Evolutionary conservation across 1,284 basidiomycete species (phyloP).

Genomic region (Waitea zeae): DNA sequence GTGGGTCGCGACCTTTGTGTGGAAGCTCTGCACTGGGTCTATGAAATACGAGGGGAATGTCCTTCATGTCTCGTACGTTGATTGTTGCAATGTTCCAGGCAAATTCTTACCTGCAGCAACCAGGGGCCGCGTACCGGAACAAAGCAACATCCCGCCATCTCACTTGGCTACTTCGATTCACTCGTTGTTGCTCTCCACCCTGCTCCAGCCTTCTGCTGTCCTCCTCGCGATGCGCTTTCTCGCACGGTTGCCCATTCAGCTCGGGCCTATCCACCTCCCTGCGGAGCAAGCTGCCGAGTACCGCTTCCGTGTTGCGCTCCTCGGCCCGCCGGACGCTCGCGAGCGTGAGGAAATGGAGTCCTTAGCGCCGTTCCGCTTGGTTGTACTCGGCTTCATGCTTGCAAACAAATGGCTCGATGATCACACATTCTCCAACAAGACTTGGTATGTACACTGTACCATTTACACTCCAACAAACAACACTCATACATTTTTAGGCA

Average conservation of each 20-base stretch:
- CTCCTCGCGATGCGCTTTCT: constrained; percentile 76
- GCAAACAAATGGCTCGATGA: constrained; percentile 90
- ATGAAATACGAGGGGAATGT: too few species aligned
- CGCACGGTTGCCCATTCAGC: constrained; percentile 55
- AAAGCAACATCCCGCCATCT: constrained; percentile 26
- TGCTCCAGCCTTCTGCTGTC: constrained; percentile 67
- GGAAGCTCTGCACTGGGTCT: constrained; percentile 60
- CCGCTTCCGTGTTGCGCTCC: constrained; percentile 45
- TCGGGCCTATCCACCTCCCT: constrained; percentile 25
- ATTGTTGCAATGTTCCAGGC: background rate
- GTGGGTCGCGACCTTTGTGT: constrained; percentile 61
- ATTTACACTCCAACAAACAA: too few species aligned
- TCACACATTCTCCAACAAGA: constrained; percentile 85
- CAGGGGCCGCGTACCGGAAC: too few species aligned
- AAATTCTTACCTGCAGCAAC: background rate
- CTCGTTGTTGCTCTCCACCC: constrained; percentile 57
- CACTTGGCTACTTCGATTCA: constrained; percentile 50
- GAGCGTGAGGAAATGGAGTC: constrained; percentile 36
- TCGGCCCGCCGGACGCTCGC: constrained; percentile 23
- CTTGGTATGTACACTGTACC: constrained; percentile 45
- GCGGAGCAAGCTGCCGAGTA: constrained; percentile 38
- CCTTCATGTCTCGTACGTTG: too few species aligned
- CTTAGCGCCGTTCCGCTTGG: constrained; percentile 47
- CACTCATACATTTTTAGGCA: too few species aligned
- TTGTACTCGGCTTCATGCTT: constrained; percentile 75